These are phyloP conservation scores for Agaricus subrufescens DNA, from an alignment of 768 basidiomycete genomes.

Conservation along the genomic window DNA sequence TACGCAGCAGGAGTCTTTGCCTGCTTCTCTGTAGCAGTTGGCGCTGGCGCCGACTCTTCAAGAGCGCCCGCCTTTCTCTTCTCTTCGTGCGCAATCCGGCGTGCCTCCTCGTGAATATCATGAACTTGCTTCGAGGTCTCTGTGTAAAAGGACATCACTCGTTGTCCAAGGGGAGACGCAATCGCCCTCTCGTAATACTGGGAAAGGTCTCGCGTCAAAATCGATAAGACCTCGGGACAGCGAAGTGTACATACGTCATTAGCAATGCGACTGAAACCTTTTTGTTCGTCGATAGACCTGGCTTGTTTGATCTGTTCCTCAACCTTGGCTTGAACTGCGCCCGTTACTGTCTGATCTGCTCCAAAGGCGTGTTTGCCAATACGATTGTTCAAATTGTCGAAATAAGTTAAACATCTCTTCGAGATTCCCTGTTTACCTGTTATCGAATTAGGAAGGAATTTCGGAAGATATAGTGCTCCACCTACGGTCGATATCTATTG, in stretches of 20 bases:
- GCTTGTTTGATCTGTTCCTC: slow-evolving; percentile 64
- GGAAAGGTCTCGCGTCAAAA: slow-evolving; percentile 2
- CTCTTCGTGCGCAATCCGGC: slow-evolving; percentile 66
- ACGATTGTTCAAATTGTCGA: slow-evolving; percentile 64
- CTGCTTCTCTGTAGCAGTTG: background rate
- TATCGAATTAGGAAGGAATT: background rate
- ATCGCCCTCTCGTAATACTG: slow-evolving; percentile 81
- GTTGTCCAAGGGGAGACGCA: slow-evolving; percentile 70
- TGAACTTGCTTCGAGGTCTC: slow-evolving; percentile 79
- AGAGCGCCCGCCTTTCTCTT: slow-evolving; percentile 29
- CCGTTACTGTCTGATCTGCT: slow-evolving; percentile 75
- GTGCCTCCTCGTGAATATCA: slow-evolving; percentile 93
- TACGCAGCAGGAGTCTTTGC: too few relatives aligned
- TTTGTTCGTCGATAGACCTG: slow-evolving; percentile 75
- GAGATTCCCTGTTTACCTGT: slow-evolving; percentile 86
- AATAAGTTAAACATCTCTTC: slow-evolving; percentile 73
- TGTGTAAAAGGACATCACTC: slow-evolving; percentile 82
- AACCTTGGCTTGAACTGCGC: slow-evolving; percentile 62
- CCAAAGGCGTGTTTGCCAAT: slow-evolving; percentile 72
- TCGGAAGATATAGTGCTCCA: background rate
- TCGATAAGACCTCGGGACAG: background rate
- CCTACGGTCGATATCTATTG: slow-evolving; percentile 75
- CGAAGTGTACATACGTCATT: slow-evolving; percentile 47
- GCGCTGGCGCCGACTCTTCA: slow-evolving; percentile 5
- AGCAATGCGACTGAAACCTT: slow-evolving; percentile 67